A percentile compares a stretch with the other conserved stretches of the same genome.
Conservation (phyloP, 2,329 filamentous ascomycete genomes). For the Fusarium camptoceras region DNA sequence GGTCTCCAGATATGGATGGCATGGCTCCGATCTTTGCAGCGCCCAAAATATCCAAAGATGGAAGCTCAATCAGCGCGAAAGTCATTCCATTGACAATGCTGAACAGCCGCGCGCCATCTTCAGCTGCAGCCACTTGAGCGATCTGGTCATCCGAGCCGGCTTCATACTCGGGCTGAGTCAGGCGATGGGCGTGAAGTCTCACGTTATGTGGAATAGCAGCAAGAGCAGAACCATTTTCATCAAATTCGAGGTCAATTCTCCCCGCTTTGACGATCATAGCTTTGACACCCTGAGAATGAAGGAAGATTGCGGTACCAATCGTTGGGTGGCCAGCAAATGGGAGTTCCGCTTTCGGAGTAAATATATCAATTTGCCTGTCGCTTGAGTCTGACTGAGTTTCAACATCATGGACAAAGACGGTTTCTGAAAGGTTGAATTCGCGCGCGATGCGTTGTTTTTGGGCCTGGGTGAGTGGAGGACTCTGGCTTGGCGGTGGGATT, state of each 20-base stretch:
- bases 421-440: constrained; percentile 74
- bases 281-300: constrained; percentile 53
- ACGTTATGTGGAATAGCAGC: constrained; percentile 75
- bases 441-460: constrained; percentile 68
- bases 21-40: constrained; percentile 51
- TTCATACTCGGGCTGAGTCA: constrained; percentile 45
- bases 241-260: constrained; percentile 58
- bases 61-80: constrained; percentile 72
- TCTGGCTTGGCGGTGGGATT: constrained; percentile 55
- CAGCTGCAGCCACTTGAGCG: constrained; percentile 45
- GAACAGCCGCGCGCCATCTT: constrained; percentile 59
- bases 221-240: constrained; percentile 58
- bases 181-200: constrained; percentile 64
- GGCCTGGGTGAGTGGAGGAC: constrained; percentile 53
- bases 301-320: constrained; percentile 65
- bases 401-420: constrained; percentile 68
- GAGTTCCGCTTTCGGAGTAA: constrained; percentile 64
- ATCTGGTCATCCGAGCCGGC: constrained; percentile 37
- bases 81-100: constrained; percentile 80
- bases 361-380: constrained; percentile 65
- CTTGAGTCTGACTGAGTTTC: constrained; percentile 44
- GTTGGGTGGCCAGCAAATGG: constrained; percentile 73
- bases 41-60: constrained; percentile 68
- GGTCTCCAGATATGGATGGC: constrained; percentile 47
- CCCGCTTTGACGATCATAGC: constrained; percentile 67